Base-by-base conservation (phyloP, 371 early-diverging fungal species). In the Mortierella sp. region DNA sequence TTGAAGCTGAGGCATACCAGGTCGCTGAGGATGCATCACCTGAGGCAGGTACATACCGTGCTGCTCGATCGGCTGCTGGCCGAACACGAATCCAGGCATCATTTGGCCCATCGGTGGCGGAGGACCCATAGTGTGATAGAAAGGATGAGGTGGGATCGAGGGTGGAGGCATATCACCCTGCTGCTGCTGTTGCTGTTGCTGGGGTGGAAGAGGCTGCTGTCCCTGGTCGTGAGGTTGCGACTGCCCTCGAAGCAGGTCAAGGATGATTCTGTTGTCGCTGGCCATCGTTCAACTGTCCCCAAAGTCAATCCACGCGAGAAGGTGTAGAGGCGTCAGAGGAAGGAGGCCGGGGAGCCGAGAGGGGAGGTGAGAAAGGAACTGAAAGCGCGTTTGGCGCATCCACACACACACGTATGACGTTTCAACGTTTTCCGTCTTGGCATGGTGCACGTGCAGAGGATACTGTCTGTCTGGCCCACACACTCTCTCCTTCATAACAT, bases 1-100 rank as follows among this genome's bases (percentile, higher is more conserved):
- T 10, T 42, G 66, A 39, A 66, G 61, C 45, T 54, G 78, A n/a
- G 34, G 41, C 55, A 65, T 57, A 19, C 62, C 63, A 12, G 58
- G 70, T n/a, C 69, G 73, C 9, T 54, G 54, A 8, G 60, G 66
- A 1, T 67, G 74, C 78, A 76, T 76, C 62, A 69, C 61, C 53
- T 62, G 72, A 19, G 58, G 72, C 58, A 76, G 23, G 53, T 49
- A 64, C 59, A 58, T 57, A 31, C 52, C 67, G 26, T 72, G 70
- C 52, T 64, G 78, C 54, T 76, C 78, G 42, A 76, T 58, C 9
- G 52, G 50, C n/a, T 21, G 68, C 34, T 61, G 64, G 39, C 21
- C 38, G 61, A 60, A 68, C 14, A 57, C 64, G 49, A 58, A 62
- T 4, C 66, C 66, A 43, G 70, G 62, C 61, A 61, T 61, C 70